These are phyloP conservation scores for Colletotrichum navitas DNA, from an alignment of 2,329 filamentous ascomycete species.

Conservation along the genomic window DNA sequence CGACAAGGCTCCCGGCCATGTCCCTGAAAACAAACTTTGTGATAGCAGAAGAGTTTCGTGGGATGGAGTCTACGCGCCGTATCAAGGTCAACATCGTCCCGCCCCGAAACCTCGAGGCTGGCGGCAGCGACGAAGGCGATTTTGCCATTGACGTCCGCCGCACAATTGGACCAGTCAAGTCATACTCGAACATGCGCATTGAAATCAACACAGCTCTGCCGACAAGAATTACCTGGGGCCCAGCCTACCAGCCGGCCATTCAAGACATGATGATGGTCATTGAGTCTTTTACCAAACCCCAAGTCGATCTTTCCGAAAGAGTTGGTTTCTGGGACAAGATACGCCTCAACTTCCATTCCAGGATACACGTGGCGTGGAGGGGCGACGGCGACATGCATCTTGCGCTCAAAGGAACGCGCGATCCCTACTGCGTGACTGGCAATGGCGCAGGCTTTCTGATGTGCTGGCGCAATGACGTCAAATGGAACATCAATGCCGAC, in stretches of 20 bases:
- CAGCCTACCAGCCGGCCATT: slow-evolving; percentile 96
- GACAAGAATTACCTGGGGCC: slow-evolving; percentile 95
- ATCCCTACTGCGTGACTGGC: slow-evolving; percentile 93
- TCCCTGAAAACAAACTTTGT: slow-evolving; percentile 93
- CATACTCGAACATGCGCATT: slow-evolving; percentile 91
- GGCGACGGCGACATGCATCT: slow-evolving; percentile 96
- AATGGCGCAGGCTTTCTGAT: slow-evolving; percentile 96
- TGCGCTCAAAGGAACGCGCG: slow-evolving; percentile 88
- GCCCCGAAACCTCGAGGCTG: slow-evolving; percentile 70
- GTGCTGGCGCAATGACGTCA: slow-evolving; percentile 97
- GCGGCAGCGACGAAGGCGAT: slow-evolving; percentile 67
- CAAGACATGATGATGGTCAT: slow-evolving; percentile 99
- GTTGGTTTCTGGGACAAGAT: slow-evolving; percentile 99
- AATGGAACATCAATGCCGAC: slow-evolving; percentile 85
- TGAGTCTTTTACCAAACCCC: slow-evolving; percentile 96
- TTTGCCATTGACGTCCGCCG: slow-evolving; percentile 90
- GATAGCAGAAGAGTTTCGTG: slow-evolving; percentile 92
- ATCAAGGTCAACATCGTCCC: slow-evolving; percentile 89
- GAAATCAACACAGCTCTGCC: slow-evolving; percentile 94
- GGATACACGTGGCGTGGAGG: slow-evolving; percentile 90
- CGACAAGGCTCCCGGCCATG: slow-evolving; percentile 82
- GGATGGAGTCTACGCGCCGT: slow-evolving; percentile 81
- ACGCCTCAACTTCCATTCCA: slow-evolving; percentile 91
- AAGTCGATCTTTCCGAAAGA: slow-evolving; percentile 90
- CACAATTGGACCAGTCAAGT: slow-evolving; percentile 95